Evolutionary conservation across 306 rosid species (phyloP).

Genomic region (barrel medic (Medicago truncatula)): MtrunA17r5.0-ANR NC_053048.1:30782501-30783000

Average conservation of each 20-base stretch:
- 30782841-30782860: neutral
- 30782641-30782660: no score
- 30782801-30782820: neutral
- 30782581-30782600: conserved; percentile 1
- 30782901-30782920: neutral
- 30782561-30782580: neutral
- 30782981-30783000: neutral
- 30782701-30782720: no score
- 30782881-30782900: neutral
- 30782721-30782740: neutral
- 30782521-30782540: neutral
- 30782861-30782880: neutral
- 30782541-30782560: neutral
- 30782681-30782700: no score
- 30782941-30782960: neutral
- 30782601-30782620: neutral
- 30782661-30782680: no score
- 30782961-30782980: neutral
- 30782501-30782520: neutral
- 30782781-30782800: neutral
- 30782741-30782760: no score
- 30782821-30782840: neutral
- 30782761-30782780: neutral
- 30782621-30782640: no score
- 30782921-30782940: neutral